These are phyloP conservation scores for Monascus ruber DNA, from an alignment of 2,329 filamentous ascomycete species.

Conservation along the genomic window DNA sequence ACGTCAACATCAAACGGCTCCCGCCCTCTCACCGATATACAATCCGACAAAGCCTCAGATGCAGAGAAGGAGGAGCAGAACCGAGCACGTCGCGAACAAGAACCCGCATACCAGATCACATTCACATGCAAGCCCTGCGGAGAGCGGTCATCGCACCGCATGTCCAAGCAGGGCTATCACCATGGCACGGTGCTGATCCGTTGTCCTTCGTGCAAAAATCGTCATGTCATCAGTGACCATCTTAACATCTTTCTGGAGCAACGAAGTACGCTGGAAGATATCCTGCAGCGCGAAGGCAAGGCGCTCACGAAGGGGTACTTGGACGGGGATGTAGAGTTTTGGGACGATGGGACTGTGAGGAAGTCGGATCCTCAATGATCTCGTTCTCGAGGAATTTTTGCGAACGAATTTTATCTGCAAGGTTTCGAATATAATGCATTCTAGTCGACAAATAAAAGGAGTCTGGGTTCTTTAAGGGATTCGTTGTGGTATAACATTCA, in stretches of 20 bases:
- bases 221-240: slow-evolving; percentile 88
- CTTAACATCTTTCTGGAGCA: slow-evolving; percentile 48
- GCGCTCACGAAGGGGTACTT: slow-evolving; percentile 68
- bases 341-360: slow-evolving; percentile 57
- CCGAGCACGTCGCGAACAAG: slow-evolving; percentile 25
- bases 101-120: slow-evolving; percentile 71
- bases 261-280: slow-evolving; percentile 32
- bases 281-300: slow-evolving; percentile 40
- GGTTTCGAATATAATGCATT: no score
- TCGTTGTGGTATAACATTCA: no score
- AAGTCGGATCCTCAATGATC: slow-evolving; percentile 5
- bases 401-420: not conserved
- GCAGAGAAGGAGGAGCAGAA: slow-evolving; percentile 24
- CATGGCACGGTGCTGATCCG: slow-evolving; percentile 77
- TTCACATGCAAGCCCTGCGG: slow-evolving; percentile 89
- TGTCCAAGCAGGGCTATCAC: slow-evolving; percentile 94
- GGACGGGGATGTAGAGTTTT: slow-evolving; percentile 85
- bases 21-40: slow-evolving; percentile 24
- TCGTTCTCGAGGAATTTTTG: not conserved
- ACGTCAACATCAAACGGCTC: slow-evolving; percentile 12
- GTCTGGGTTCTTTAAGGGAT: no score
- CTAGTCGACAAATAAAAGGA: no score
- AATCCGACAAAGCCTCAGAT: slow-evolving; percentile 15
- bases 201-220: slow-evolving; percentile 74
- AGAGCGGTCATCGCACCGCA: slow-evolving; percentile 65